These are phyloP conservation scores for Dryas alaskensis DNA, from an alignment of 306 rosid genomes.

Conservation along the genomic window DNA sequence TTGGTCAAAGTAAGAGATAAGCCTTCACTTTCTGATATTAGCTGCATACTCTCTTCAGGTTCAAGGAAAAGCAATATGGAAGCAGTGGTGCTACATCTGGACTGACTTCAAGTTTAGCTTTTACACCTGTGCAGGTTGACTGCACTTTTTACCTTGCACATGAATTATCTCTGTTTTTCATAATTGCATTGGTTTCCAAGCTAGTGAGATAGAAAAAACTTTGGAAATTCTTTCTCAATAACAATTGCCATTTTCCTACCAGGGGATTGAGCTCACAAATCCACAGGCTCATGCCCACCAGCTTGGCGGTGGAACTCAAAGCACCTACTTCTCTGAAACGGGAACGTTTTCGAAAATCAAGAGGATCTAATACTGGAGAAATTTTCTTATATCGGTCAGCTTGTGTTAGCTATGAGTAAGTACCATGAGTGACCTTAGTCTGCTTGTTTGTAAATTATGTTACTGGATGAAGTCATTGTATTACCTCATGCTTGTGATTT, in stretches of 20 bases:
- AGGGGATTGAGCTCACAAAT: constrained; percentile 94
- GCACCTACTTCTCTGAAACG: constrained; percentile 94
- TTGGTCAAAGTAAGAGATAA: not conserved
- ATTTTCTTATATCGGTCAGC: not conserved
- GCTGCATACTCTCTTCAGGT: constrained; percentile 45
- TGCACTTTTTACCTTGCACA: constrained; percentile 3
- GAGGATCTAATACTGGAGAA: constrained; percentile 48
- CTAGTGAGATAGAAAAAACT: not conserved
- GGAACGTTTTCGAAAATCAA: constrained; percentile 90
- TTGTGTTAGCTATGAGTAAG: not conserved
- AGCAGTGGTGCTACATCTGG: constrained; percentile 95
- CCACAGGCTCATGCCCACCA: constrained; percentile 96
- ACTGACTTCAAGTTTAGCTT: constrained; percentile 87
- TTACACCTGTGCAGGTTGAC: constrained; percentile 94
- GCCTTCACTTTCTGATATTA: constrained; percentile 9
- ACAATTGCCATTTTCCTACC: constrained; percentile 20
- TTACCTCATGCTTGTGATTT: not conserved
- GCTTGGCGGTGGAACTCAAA: constrained; percentile 92
- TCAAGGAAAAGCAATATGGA: constrained; percentile 83
- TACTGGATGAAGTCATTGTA: not conserved
- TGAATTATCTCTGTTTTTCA: not conserved
- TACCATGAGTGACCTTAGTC: not conserved
- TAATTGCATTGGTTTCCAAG: constrained; percentile 1
- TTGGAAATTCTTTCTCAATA: not conserved
- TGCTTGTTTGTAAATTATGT: not conserved